Conservation (phyloP, 2,329 filamentous ascomycete genomes). For the Pseudocercospora musae region DNA sequence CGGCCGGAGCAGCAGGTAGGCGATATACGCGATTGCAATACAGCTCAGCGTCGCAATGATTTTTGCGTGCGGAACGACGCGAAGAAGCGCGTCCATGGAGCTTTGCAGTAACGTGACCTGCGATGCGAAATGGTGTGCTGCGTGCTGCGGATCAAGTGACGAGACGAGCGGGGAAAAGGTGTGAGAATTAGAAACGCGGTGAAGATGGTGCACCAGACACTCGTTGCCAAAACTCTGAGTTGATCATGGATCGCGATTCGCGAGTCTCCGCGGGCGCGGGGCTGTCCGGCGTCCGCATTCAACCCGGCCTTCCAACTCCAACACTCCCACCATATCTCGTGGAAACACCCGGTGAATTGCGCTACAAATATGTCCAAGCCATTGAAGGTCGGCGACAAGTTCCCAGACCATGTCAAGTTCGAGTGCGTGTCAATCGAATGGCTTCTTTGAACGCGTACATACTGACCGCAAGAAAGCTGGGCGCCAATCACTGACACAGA, state of each 20-base stretch:
- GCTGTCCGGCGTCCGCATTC: background rate
- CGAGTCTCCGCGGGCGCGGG: background rate
- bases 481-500: conserved; percentile 67
- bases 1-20: conserved; percentile 9
- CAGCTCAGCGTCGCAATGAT: conserved; percentile 11
- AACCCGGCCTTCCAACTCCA: no score
- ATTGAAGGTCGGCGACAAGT: conserved; percentile 76
- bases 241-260: no score
- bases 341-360: background rate
- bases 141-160: no score
- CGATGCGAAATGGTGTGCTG: background rate
- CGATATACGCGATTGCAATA: conserved; percentile 9
- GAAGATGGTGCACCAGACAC: background rate
- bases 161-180: background rate
- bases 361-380: conserved; percentile 31
- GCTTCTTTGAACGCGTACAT: conserved; percentile 30
- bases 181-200: background rate
- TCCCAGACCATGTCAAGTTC: conserved; percentile 79
- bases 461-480: conserved; percentile 53
- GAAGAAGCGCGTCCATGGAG: conserved; percentile 9
- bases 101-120: background rate
- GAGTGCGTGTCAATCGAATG: conserved; percentile 43
- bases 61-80: conserved; percentile 10
- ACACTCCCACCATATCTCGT: no score
- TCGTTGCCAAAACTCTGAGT: background rate